Conservation (phyloP, 768 basidiomycete species). For the Leccinum longicurvipes region DNA sequence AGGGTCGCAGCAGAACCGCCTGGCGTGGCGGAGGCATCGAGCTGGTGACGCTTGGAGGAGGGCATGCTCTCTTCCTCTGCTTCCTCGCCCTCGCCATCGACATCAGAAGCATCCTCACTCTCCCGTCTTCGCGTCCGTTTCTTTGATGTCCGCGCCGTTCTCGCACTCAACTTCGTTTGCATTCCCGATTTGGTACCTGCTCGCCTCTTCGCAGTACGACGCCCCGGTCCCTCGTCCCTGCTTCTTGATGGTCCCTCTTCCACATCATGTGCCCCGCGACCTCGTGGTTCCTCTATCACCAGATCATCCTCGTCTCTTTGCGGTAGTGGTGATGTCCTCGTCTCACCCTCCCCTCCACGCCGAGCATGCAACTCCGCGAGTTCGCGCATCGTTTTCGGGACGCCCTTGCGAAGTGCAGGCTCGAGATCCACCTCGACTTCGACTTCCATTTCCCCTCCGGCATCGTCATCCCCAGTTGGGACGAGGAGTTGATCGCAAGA, state of each 20-base stretch:
- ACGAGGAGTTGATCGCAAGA: constrained; percentile 6
- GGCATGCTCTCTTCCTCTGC: constrained; percentile 9
- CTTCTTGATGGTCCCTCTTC: constrained; percentile 5
- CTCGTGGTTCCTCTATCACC: background rate
- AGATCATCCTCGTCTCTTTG: constrained; percentile 10
- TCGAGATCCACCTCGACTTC: constrained; percentile 16
- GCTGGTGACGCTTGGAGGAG: constrained; percentile 34
- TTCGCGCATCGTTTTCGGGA: constrained; percentile 63
- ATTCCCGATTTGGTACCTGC: background rate
- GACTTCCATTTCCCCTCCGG: constrained; percentile 4
- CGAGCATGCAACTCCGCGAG: constrained; percentile 44
- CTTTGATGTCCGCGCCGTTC: constrained; percentile 16
- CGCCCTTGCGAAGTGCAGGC: constrained; percentile 13
- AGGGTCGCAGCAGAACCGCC: background rate
- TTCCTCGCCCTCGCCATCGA: constrained; percentile 13
- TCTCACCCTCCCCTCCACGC: background rate
- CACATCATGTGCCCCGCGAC: background rate
- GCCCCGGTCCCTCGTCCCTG: constrained; percentile 6
- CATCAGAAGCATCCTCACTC: constrained; percentile 22
- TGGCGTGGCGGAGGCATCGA: constrained; percentile 12
- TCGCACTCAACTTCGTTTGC: constrained; percentile 1
- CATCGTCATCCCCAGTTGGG: constrained; percentile 9
- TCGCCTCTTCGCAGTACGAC: constrained; percentile 4
- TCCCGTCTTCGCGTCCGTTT: constrained; percentile 28
- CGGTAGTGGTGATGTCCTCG: constrained; percentile 23